Conservation (phyloP, 2,329 filamentous ascomycete genomes). For the Aspergillus tanneri region DNA sequence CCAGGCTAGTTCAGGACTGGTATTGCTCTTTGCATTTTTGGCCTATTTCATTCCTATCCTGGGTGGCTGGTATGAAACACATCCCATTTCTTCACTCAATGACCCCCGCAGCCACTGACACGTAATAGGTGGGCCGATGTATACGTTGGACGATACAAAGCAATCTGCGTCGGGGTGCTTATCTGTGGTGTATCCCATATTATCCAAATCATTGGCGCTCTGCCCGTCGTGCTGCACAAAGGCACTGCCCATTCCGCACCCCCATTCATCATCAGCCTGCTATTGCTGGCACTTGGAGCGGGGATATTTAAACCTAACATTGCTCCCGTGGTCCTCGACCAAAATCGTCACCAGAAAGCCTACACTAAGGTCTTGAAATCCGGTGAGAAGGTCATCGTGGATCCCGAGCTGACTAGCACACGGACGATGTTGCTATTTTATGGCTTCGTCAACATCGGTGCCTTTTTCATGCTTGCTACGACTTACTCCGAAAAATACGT, state of each 20-base stretch:
- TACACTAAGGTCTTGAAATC: constrained; percentile 46
- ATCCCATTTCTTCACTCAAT: background rate
- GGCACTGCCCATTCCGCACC: constrained; percentile 33
- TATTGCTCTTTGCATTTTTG: constrained; percentile 52
- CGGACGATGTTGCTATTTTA: constrained; percentile 41
- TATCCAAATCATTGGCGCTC: constrained; percentile 34
- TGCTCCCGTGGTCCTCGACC: constrained; percentile 46
- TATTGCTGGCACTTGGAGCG: constrained; percentile 41
- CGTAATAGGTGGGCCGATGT: constrained; percentile 24
- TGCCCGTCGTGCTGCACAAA: constrained; percentile 43
- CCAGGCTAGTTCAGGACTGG: constrained; percentile 54
- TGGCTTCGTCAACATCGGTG: constrained; percentile 33
- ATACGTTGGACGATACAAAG: constrained; percentile 28
- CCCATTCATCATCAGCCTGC: constrained; percentile 42
- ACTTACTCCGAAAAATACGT: constrained; percentile 45
- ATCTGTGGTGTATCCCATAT: constrained; percentile 41
- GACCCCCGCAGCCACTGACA: background rate
- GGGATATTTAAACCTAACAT: constrained; percentile 45
- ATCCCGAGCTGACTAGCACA: constrained; percentile 47
- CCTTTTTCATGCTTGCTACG: constrained; percentile 38
- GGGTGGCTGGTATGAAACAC: constrained; percentile 22
- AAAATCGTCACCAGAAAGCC: constrained; percentile 39
- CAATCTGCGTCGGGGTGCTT: constrained; percentile 40
- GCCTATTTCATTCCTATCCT: constrained; percentile 59
- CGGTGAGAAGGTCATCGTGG: constrained; percentile 49